Evolutionary conservation across 2,329 filamentous ascomycete species (phyloP).

Genomic region (Penicillium sp.): DNA sequence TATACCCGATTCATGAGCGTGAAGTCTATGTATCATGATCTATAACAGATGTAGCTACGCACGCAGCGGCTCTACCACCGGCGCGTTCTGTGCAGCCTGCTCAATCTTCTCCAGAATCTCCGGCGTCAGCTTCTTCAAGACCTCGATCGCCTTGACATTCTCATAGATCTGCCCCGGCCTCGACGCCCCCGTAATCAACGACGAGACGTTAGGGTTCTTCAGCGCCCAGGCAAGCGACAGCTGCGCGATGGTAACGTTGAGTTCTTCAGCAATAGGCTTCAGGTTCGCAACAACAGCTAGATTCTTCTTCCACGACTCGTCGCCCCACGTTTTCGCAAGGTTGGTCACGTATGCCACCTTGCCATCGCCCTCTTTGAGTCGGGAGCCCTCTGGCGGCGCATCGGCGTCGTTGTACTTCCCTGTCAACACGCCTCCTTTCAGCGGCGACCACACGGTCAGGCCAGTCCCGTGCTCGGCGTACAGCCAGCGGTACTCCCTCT

Average conservation of each 20-base stretch:
- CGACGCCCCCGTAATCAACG: conserved; percentile 41
- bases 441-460: conserved; percentile 60
- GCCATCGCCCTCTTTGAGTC: conserved; percentile 55
- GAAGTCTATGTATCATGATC: background rate
- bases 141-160: conserved; percentile 30
- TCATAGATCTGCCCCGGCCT: conserved; percentile 43
- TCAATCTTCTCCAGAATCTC: conserved; percentile 17
- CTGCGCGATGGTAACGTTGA: conserved; percentile 58
- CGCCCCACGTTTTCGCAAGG: conserved; percentile 40
- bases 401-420: conserved; percentile 60
- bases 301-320: conserved; percentile 31
- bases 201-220: conserved; percentile 55
- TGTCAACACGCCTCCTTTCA: conserved; percentile 58
- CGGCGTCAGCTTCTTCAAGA: conserved; percentile 14
- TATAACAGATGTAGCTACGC: no score
- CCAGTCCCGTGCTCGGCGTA: conserved; percentile 60
- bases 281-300: conserved; percentile 44
- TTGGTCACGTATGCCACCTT: conserved; percentile 54
- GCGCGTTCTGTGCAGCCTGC: conserved; percentile 5
- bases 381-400: conserved; percentile 53
- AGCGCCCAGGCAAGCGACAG: conserved; percentile 58
- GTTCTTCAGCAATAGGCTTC: conserved; percentile 55
- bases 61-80: conserved; percentile 6
- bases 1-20: no score
- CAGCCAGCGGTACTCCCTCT: conserved; percentile 58